A percentile compares a stretch with the other conserved stretches of the same genome.
Conservation (phyloP, 805 yeast species). For the Nakazawaea anatomiae region DNA sequence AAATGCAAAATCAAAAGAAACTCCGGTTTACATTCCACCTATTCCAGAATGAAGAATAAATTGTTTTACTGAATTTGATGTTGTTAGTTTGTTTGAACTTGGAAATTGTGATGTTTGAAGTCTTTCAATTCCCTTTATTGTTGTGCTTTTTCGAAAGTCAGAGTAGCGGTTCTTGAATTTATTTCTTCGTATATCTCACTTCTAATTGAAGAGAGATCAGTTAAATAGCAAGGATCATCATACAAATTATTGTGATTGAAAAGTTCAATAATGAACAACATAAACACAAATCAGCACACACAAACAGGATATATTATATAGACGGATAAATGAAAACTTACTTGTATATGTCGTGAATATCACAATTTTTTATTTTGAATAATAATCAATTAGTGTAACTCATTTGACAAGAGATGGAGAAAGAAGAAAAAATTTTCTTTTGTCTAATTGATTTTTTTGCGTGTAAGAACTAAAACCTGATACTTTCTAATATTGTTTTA, state of each 20-base stretch:
- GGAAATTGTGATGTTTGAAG: neutral
- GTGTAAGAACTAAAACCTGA: no score
- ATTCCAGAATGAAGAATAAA: slow-evolving; percentile 28
- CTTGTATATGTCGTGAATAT: no score
- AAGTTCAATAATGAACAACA: no score
- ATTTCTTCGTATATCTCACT: neutral
- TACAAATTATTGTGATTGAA: neutral
- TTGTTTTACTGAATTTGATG: neutral
- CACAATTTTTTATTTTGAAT: no score
- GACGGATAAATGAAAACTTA: no score
- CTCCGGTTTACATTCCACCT: slow-evolving; percentile 32
- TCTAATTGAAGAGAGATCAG: neutral
- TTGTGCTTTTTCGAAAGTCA: slow-evolving; percentile 7
- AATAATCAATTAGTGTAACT: no score
- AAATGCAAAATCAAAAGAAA: slow-evolving; percentile 34
- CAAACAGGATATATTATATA: no score
- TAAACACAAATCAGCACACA: no score
- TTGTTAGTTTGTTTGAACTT: neutral
- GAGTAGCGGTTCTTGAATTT: slow-evolving; percentile 20
- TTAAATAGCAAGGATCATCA: neutral
- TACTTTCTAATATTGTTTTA: no score
- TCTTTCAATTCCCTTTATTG: neutral
- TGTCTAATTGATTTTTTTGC: no score
- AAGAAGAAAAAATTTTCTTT: no score
- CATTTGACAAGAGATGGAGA: no score